Base-by-base conservation (phyloP, 2,329 filamentous ascomycete genomes). In the Coniochaeta sp. region DNA sequence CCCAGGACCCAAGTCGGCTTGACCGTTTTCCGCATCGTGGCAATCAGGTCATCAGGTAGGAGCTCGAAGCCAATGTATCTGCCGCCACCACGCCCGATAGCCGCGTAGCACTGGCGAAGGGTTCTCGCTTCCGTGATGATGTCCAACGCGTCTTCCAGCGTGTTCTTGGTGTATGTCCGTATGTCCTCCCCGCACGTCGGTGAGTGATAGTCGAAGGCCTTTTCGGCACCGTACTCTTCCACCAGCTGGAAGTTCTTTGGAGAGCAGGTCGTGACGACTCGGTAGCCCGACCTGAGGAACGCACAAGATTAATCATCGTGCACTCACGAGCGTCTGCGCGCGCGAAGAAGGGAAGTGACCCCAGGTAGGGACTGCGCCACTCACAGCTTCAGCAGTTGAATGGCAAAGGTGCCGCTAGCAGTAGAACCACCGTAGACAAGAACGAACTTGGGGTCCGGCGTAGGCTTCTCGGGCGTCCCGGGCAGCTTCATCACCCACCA, bases 161-260 rank as follows among this genome's bases (percentile, higher is more conserved):
- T 52, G 59, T 71, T 67, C 1, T 59, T 53, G 1, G 72, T 76
- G 54, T 69, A 67, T 3, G 49, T 53, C 1, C 61, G 58, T 49
- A 76, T 71, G 9, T 68, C 62, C 1, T 53, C 56, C 13, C n/a
- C 53, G 32, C 50, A 56, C 8, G 52, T 55, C 12, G 55, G 45
- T 9, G 54, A 56, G 46, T 30, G 50, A 24, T 66, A 75, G 60
- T 77, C 71, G 53, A 74, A 76, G 2, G 58, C 65, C 9, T 59
- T 56, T 6, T 66, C 68, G 0, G 73, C 73, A 10, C 74, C 74
- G 38, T 60, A 69, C 1, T 49, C 52, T 48, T 63, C 58, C 14
- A 69, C 69, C 1, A 75, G 61, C 5, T 63, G 62, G 48, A 66
- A 69, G 56, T 63, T 64, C 5, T 53, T 49, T 1, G 61, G 61